phyloP scores from a whole-genome alignment of 768 basidiomycete genomes.

The Tulasnella calospora region DNA sequence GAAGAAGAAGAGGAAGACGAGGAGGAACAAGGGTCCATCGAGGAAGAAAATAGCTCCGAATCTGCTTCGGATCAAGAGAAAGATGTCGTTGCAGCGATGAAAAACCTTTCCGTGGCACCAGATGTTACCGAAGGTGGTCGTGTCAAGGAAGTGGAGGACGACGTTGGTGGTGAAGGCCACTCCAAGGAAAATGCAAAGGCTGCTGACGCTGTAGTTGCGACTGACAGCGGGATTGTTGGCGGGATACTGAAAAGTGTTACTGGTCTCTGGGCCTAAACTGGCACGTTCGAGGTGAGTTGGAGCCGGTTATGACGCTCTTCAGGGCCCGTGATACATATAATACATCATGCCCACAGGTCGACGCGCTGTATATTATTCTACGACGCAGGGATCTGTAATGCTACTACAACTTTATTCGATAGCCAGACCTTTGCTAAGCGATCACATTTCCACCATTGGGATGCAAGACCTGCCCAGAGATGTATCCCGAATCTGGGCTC shows the following conservation, averaged over 20 bases:
- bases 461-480: conserved; percentile 37
- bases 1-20: conserved; percentile 54
- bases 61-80: conserved; percentile 41
- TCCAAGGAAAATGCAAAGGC: background rate
- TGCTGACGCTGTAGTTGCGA: background rate
- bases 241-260: background rate
- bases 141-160: conserved; percentile 23
- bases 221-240: background rate
- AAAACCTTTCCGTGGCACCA: conserved; percentile 43
- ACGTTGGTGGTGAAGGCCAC: conserved; percentile 15
- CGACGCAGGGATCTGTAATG: background rate
- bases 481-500: conserved; percentile 46
- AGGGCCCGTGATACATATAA: background rate
- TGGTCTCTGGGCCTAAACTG: background rate
- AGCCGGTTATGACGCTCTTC: background rate
- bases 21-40: conserved; percentile 36
- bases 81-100: conserved; percentile 58
- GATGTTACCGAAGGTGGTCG: background rate
- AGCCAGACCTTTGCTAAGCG: background rate
- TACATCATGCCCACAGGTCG: background rate
- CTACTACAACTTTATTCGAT: background rate
- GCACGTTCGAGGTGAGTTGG: background rate
- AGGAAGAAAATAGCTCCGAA: conserved; percentile 42
- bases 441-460: conserved; percentile 29
- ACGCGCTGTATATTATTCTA: background rate